These are phyloP conservation scores for Cutaneotrichosporon dermatis DNA, from an alignment of 1,284 basidiomycete species.

Conservation along the genomic window DNA sequence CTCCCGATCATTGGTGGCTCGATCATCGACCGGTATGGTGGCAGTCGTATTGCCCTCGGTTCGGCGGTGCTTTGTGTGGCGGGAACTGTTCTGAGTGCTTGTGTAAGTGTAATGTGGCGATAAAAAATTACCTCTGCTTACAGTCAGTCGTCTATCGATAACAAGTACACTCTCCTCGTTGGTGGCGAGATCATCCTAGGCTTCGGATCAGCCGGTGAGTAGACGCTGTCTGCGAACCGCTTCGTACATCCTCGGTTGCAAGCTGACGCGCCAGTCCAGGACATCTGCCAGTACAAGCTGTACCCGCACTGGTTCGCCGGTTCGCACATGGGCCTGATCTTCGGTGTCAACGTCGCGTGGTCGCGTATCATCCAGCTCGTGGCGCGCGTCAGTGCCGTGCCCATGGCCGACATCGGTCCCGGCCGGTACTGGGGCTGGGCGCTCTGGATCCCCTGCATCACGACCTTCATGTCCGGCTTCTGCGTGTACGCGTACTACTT, in stretches of 20 bases:
- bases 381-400: conserved; percentile 29
- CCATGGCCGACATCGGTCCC: conserved; percentile 34
- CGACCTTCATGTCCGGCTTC: neutral
- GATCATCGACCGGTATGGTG: conserved; percentile 49
- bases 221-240: too few species aligned
- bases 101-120: conserved; percentile 13
- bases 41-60: conserved; percentile 10
- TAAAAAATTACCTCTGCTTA: too few species aligned
- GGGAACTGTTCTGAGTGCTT: conserved; percentile 5
- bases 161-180: conserved; percentile 30
- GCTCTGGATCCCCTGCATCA: conserved; percentile 30
- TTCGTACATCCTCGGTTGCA: too few species aligned
- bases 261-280: conserved; percentile 10
- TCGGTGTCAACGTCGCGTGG: conserved; percentile 40
- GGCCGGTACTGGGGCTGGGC: conserved; percentile 33
- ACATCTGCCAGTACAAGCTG: conserved; percentile 35
- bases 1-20: conserved; percentile 51
- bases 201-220: conserved; percentile 23
- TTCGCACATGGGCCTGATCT: conserved; percentile 31
- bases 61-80: neutral
- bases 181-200: conserved; percentile 35
- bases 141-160: conserved; percentile 11
- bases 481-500: conserved; percentile 37
- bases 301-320: conserved; percentile 43
- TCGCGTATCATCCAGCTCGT: conserved; percentile 33